Base-by-base conservation (phyloP, 768 basidiomycete genomes). In the Auricularia sp. region DNA sequence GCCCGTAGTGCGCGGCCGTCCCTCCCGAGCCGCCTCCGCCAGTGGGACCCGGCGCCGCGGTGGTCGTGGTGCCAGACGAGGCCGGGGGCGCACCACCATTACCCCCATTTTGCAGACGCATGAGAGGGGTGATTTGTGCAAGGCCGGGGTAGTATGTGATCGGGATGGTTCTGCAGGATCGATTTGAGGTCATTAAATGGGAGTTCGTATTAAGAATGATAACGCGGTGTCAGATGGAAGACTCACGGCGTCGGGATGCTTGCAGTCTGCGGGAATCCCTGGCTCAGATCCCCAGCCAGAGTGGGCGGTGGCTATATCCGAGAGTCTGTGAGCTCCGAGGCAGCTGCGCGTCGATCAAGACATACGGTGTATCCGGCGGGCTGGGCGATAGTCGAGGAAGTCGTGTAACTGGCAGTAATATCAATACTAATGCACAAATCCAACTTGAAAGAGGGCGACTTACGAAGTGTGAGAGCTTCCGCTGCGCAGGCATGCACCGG, bases 171-270 rank as follows among this genome's bases (percentile, higher is more conserved):
- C 71, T 72, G 29, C 33, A 54, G 3, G 33, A 35, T 21, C 18
- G 21, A 62, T 24, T 6, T 4, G 62, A 0, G 16, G 33, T 44
- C 36, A 47, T 14, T 37, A 5, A n/a, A 16, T 24, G 8, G 21
- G 56, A 8, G 34, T 35, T 18, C 10, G 44, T 45, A 45, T 45
- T 18, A 11, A 45, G 21, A 24, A 14, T 10, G 24, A n/a, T 24
- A 33, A 29, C 29, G 29, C 29, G 0, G 29, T 29, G 29, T 29
- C 29, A 16, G n/a, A 24, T 37, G 14, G 24, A 39, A 13, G 14
- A 70, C 71, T 64, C 54, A 72, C 71, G 71, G 71, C n/a, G 69
- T 69, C 2, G 71, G 71, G 51, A 72, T 72, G 1, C 68, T 65
- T 18, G 70, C 58, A 33, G 68, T 70, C 18, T 68, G 70, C 61